Evolutionary conservation across 2,329 filamentous ascomycete genomes (phyloP), one percentile per base, ranked within the genome.

Genomic region (Colletotrichum chrysophilum): DNA sequence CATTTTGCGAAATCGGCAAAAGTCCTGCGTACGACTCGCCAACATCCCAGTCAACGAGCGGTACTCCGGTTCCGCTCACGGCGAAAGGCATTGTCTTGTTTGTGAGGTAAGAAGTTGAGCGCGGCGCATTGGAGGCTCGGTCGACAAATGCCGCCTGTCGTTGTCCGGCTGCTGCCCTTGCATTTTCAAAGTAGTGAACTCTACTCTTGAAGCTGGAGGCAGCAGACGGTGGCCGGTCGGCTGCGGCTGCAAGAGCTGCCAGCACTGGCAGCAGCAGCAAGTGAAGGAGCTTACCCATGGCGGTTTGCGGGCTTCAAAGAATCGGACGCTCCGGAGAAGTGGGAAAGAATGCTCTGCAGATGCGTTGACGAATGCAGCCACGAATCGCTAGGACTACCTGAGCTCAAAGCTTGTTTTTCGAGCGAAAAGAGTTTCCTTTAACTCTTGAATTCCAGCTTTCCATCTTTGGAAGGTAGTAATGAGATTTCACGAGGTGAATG

Each of bases 1-100:
- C 81, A 14, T 86, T 80, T 52, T 85, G 83, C 2, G 88, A 88
- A 73, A 94, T 91, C 7, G 92, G 91, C 38, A 94, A 81, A 13
- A 90, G 81, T n/a, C 92, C 92, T 32, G 92, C 89, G 78, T 93
- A 93, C 0, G 89, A 92, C 82, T 94, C 91, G 68, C 90, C 90
- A 61, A 94, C 85, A 76, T 95, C 93, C 77, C 94, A 96, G 28
- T 88, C 80, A 1, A 95, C 92, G 21, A 94, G 92, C 0, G 94
- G 94, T 60, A 95, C 90, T 1, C 84, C 86, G 4, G 87, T 89
- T 4, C 93, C 91, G 78, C 95, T 90, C 60, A 94, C 91, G 30
- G 88, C 89, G 77, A 92, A 94, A 14, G n/a, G 30, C 30, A 38
- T 32, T 7, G 62, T 58, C 16, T 55, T 32, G 1, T 72, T 36